Base-by-base conservation (phyloP, 257 asterid species). In the Datura wrightii region DNA sequence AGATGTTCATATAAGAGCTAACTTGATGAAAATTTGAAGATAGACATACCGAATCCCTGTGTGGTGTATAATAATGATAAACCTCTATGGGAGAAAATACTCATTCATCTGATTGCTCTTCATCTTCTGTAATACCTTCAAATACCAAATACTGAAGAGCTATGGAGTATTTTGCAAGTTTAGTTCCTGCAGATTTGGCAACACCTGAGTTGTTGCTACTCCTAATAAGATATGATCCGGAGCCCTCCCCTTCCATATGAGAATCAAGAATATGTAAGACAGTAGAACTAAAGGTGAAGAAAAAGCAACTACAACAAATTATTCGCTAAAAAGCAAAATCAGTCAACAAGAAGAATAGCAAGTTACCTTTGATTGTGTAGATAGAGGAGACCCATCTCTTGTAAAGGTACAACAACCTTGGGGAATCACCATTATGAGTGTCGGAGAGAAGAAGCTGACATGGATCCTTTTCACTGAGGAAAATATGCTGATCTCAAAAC, bases 381-480 rank as follows among this genome's bases (percentile, higher is more conserved):
- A 96, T 90, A 87, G 92, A 91, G 79, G 97, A 91, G 50, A 87
- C 90, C 99, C 99, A 96, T 93, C 94, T 93, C 94, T 91, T 94
- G 88, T 92, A 94, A 65, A 96, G 91, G 86, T 91, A 96, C 83
- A 96, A 90, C 93, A 92, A 88, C 84, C 94, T 94, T 10, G 97
- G 91, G 85, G 93, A 83, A 62, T 93, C 99, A 15, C 98, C 95
- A 84, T 88, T 90, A 88, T 93, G 97, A 7, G 97, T 91, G 86
- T 96, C 98, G 0, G 98, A 94, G 55, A 96, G 86, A 56, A 96
- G 69, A 86, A 96, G 91, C 84, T 87, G 88, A 83, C 97, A 94
- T 14, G 63, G 85, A 80, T 92, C 89, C 41, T 84, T 87, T 80
- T 86, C 86, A 81, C 99, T 93, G 91, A 58, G 39, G 79, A 53